Conservation (phyloP, 2,329 filamentous ascomycete species). For the Colletotrichum magnum region DNA sequence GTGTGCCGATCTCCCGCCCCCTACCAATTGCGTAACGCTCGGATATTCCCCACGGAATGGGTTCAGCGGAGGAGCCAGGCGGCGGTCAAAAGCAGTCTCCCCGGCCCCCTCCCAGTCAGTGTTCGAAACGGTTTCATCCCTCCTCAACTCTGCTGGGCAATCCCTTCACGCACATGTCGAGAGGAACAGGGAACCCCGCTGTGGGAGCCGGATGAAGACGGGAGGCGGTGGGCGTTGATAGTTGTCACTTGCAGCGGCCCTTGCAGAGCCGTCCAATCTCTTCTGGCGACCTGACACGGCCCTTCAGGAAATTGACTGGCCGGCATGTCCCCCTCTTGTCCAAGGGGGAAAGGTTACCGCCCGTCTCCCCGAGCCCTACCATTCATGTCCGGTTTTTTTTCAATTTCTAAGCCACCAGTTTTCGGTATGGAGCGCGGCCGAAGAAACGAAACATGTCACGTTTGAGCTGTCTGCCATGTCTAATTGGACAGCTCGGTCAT, state of each 20-base stretch:
- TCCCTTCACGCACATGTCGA: not conserved
- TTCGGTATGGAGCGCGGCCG: constrained; percentile 34
- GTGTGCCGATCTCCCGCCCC: constrained; percentile 29
- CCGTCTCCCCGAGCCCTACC: not conserved
- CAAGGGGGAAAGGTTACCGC: constrained; percentile 5
- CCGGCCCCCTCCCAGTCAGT: not conserved
- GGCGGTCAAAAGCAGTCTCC: not conserved
- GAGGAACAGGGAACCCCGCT: not conserved
- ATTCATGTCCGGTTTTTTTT: not conserved
- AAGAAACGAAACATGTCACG: constrained; percentile 39
- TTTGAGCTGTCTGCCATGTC: constrained; percentile 18
- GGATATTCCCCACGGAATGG: constrained; percentile 18
- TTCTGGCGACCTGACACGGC: not conserved
- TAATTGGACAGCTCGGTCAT: constrained; percentile 33
- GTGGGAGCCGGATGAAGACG: not conserved
- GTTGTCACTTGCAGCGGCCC: not conserved
- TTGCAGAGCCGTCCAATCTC: constrained; percentile 13
- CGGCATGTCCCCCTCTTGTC: not conserved
- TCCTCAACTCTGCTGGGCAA: constrained; percentile 5
- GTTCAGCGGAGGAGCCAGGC: not conserved
- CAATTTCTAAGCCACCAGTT: constrained; percentile 30
- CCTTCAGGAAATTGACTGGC: not conserved
- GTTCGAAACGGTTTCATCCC: constrained; percentile 39
- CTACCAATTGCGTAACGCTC: not conserved
- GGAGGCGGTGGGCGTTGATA: not conserved